Percentiles rank a stretch among this genome's conserved stretches.
Conservation (phyloP, 2,329 filamentous ascomycete genomes). For the Colletotrichum sp. region DNA sequence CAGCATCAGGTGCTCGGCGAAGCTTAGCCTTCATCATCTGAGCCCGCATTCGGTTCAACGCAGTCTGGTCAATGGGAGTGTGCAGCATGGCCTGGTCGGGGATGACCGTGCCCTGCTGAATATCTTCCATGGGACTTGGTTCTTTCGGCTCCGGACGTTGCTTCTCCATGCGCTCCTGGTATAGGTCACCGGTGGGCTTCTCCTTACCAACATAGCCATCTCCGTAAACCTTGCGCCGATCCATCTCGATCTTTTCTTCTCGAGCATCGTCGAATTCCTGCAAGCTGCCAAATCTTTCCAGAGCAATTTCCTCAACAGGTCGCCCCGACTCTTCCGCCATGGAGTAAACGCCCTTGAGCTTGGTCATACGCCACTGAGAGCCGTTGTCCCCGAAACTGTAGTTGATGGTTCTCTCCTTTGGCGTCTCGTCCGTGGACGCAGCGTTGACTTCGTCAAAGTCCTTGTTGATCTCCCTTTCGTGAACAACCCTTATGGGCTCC, state of each 20-base stretch:
- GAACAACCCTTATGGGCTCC: constrained; percentile 74
- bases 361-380: constrained; percentile 96
- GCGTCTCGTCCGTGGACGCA: constrained; percentile 53
- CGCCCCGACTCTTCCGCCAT: constrained; percentile 76
- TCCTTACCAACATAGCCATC: constrained; percentile 83
- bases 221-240: constrained; percentile 82
- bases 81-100: constrained; percentile 55
- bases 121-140: constrained; percentile 24
- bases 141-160: constrained; percentile 43
- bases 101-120: constrained; percentile 62
- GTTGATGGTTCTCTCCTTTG: constrained; percentile 63
- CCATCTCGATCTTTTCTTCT: constrained; percentile 91
- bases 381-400: constrained; percentile 92
- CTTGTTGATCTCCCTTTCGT: constrained; percentile 81
- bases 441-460: constrained; percentile 64
- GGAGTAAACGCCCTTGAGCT: constrained; percentile 84
- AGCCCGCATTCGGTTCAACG: constrained; percentile 87
- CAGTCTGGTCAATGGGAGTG: constrained; percentile 73
- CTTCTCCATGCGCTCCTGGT: constrained; percentile 74
- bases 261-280: constrained; percentile 89
- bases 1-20: constrained; percentile 75
- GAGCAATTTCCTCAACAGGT: constrained; percentile 80
- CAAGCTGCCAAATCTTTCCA: constrained; percentile 81
- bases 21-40: constrained; percentile 97
- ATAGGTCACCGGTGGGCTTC: constrained; percentile 87